Evolutionary conservation across 768 basidiomycete species (phyloP), one percentile per base, ranked within the genome.

Genomic region (Lentinula aciculospora): DNA sequence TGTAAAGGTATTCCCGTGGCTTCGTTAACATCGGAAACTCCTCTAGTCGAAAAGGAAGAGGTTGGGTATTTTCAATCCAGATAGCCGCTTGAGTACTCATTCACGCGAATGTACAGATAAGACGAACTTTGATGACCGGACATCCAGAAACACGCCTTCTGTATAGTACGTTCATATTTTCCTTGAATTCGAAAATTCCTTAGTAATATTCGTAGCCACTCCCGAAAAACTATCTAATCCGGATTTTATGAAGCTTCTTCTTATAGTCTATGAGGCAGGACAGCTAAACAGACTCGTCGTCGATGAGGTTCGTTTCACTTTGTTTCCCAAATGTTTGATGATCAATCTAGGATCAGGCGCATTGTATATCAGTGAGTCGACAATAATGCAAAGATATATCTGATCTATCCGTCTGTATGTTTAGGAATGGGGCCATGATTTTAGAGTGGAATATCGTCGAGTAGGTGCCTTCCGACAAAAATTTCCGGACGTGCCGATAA

Each of bases 361-460:
- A 92, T 67, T 91, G 91, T 62, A 90, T 92, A 61, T 91, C 89
- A 19, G 89, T 88, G 61, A 63, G 77, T 60, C 39, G n/a, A 23
- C 29, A 17, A 3, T 15, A n/a, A 10, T 15, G n/a, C 44, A 42
- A 10, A 13, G 13, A 10, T 10, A 9, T 48, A 19, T 29, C 27
- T 15, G 36, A 21, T 37, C 19, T 37, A 47, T 51, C 13, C 36
- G 17, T 8, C 51, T n/a, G 5, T 21, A 32, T 53, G 28, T 44
- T 15, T 61, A 90, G 86, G 90, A 92, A 76, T 92, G 89, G 91
- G 89, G 89, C 0, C 89, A 91, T 48, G 84, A 90, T 63, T 92
- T 92, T 66, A 82, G 92, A 25, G 76, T 68, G 31, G 86, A 90
- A 42, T 94, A 92, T 65, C 74, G 90, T 44, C 78, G 74, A 25